Percentiles rank a stretch among this genome's conserved stretches.
phyloP scores from a whole-genome alignment of 2,329 filamentous ascomycete species.

The Beauveria sp. region DNA sequence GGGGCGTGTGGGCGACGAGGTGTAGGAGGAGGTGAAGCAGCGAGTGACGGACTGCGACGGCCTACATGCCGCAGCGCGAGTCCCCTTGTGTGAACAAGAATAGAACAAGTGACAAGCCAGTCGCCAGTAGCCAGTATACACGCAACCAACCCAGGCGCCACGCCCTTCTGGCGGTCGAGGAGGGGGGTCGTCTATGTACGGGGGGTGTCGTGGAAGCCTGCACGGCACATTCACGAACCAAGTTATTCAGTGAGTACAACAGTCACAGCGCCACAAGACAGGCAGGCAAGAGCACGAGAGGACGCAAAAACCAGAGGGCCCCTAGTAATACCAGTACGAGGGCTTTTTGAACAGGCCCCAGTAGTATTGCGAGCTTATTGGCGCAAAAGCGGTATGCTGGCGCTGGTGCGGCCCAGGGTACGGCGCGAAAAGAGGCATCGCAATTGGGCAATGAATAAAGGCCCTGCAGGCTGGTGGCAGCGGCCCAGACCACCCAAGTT shows the following conservation, averaged over 20 bases:
- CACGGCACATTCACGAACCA: constrained; percentile 6
- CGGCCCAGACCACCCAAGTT: background rate
- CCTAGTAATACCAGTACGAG: background rate
- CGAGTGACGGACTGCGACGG: background rate
- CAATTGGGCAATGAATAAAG: background rate
- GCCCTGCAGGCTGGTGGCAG: background rate
- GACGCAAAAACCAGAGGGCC: background rate
- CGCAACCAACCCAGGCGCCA: background rate
- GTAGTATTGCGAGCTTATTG: constrained; percentile 3
- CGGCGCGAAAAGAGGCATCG: constrained; percentile 9
- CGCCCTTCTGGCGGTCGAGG: background rate
- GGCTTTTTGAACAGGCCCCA: background rate
- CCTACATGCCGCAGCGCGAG: background rate
- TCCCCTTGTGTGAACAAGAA: constrained; percentile 2
- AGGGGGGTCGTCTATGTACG: background rate
- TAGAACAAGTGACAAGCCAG: background rate
- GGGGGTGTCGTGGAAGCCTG: background rate
- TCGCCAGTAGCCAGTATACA: background rate
- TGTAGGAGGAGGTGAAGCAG: background rate
- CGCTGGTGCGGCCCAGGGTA: constrained; percentile 8
- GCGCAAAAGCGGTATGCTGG: constrained; percentile 5
- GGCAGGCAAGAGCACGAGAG: background rate
- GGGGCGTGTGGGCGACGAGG: background rate
- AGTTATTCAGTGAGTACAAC: background rate
- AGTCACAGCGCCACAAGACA: constrained; percentile 4